phyloP scores from a whole-genome alignment of 345 rosid genomes.

The Linum trigynum region DNA sequence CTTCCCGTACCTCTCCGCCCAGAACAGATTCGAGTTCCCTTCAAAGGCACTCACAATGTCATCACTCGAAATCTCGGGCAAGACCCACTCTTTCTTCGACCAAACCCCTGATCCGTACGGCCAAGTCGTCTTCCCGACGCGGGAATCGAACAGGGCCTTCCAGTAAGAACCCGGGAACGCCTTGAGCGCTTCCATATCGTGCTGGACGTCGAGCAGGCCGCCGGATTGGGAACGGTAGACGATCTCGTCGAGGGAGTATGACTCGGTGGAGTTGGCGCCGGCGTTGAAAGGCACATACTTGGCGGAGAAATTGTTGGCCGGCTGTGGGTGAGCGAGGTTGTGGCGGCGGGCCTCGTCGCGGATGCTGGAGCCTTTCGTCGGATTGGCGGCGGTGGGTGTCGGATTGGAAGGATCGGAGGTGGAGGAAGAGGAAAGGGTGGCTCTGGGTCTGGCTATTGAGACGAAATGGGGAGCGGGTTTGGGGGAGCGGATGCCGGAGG shows the following conservation, averaged over 20 bases:
- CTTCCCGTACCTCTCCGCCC: conserved; percentile 89
- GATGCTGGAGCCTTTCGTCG: conserved; percentile 21
- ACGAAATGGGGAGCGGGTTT: conserved; percentile 9
- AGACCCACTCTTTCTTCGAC: conserved; percentile 92
- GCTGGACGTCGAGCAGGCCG: conserved; percentile 23
- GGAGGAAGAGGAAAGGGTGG: conserved; percentile 2
- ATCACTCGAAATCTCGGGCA: conserved; percentile 70
- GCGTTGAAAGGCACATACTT: conserved; percentile 53
- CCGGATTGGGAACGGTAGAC: conserved; percentile 22
- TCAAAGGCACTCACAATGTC: conserved; percentile 83
- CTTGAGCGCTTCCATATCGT: conserved; percentile 19
- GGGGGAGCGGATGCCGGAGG: neutral
- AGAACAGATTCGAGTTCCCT: conserved; percentile 80
- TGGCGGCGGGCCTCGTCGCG: conserved; percentile 47
- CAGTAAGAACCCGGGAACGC: conserved; percentile 27
- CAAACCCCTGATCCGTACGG: conserved; percentile 88
- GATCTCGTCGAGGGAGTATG: conserved; percentile 24
- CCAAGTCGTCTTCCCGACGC: conserved; percentile 76
- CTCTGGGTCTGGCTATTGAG: conserved; percentile 11
- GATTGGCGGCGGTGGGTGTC: conserved; percentile 4
- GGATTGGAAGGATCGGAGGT: conserved; percentile 8
- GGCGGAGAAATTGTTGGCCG: conserved; percentile 29
- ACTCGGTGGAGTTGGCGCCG: conserved; percentile 12
- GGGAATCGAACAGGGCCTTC: conserved; percentile 75
- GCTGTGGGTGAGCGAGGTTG: conserved; percentile 16